phyloP scores from a whole-genome alignment of 2,329 filamentous ascomycete genomes.

The Coniochaeta sp. region DNA sequence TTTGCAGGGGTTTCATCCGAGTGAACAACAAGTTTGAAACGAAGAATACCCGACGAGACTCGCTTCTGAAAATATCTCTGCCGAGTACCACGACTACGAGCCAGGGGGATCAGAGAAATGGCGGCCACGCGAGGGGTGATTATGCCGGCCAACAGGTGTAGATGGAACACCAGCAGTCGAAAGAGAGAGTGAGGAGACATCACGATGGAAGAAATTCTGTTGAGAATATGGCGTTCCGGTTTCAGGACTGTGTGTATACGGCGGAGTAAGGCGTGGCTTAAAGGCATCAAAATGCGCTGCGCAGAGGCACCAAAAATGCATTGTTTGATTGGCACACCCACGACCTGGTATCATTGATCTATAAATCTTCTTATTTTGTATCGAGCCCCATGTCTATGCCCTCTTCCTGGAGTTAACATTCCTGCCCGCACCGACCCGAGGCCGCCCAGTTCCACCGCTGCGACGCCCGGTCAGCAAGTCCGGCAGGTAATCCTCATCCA shows the following conservation, averaged over 20 bases:
- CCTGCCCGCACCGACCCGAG: conserved; percentile 76
- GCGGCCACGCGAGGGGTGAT: background rate
- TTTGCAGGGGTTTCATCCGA: background rate
- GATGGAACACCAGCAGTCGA: background rate
- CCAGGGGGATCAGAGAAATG: background rate
- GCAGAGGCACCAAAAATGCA: background rate
- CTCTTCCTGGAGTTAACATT: conserved; percentile 76
- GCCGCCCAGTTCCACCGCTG: conserved; percentile 53
- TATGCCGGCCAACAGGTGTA: background rate
- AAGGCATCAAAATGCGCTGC: background rate
- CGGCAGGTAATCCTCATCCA: conserved; percentile 93
- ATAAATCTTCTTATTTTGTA: background rate
- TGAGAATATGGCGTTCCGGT: background rate
- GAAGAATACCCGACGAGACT: background rate
- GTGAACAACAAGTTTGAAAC: background rate
- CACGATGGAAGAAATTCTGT: background rate
- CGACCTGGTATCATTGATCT: background rate
- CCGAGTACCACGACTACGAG: background rate
- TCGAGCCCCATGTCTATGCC: conserved; percentile 23
- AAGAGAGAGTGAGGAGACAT: background rate
- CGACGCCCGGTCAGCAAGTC: conserved; percentile 77
- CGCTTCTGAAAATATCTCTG: background rate
- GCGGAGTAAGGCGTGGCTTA: background rate
- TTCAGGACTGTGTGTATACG: background rate
- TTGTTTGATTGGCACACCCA: background rate